A percentile compares a stretch with the other conserved stretches of the same genome.
Conservation (phyloP, 176 grass and related monocot genomes). For the Sorghum bicolor region Sorghum_bicolor_NCBIv3 NC_012873.2:62211501-62212000, state of each 20-base stretch:
- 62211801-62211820: slow-evolving; percentile 64
- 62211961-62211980: slow-evolving; percentile 82
- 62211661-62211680: slow-evolving; percentile 88
- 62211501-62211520: slow-evolving; percentile 68
- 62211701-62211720: slow-evolving; percentile 56
- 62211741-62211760: slow-evolving; percentile 60
- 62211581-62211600: slow-evolving; percentile 81
- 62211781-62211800: slow-evolving; percentile 70
- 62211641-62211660: slow-evolving; percentile 70
- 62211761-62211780: slow-evolving; percentile 85
- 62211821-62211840: slow-evolving; percentile 82
- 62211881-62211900: slow-evolving; percentile 80
- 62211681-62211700: slow-evolving; percentile 85
- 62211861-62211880: slow-evolving; percentile 59
- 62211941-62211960: slow-evolving; percentile 60
- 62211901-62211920: slow-evolving; percentile 83
- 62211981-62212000: slow-evolving; percentile 95
- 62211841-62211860: slow-evolving; percentile 67
- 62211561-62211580: slow-evolving; percentile 79
- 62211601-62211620: slow-evolving; percentile 91
- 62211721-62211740: slow-evolving; percentile 52
- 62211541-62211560: slow-evolving; percentile 65
- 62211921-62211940: slow-evolving; percentile 86
- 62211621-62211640: slow-evolving; percentile 66
- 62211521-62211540: slow-evolving; percentile 73